Percentiles rank a stretch among this genome's conserved stretches.
phyloP scores from a whole-genome alignment of 192 early-diverging fungal species.

The Spizellomyces punctatus region DNA sequence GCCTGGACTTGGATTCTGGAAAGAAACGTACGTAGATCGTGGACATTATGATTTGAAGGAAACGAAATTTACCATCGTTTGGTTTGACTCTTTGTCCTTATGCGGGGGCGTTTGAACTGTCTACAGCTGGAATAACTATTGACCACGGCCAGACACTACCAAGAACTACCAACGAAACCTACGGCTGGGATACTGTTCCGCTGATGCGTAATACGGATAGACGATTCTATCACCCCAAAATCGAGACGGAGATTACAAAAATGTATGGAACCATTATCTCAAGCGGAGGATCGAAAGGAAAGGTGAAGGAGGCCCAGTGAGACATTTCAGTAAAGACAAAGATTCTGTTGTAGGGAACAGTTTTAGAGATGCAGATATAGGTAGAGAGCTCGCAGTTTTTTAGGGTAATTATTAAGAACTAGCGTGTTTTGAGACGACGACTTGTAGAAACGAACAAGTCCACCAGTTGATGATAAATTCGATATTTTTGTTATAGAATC shows the following conservation, averaged over 20 bases:
- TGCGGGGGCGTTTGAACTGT: background rate
- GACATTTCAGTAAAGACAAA: too few relatives aligned
- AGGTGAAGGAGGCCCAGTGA: conserved; percentile 10
- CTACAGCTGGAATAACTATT: background rate
- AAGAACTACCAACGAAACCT: conserved; percentile 29
- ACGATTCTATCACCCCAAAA: conserved; percentile 43
- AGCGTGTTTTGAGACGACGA: too few relatives aligned
- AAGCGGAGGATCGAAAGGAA: background rate
- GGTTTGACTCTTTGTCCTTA: background rate
- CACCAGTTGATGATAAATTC: too few relatives aligned
- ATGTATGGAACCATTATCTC: conserved; percentile 32
- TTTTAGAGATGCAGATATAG: too few relatives aligned
- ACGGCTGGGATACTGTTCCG: conserved; percentile 45
- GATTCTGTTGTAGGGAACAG: too few relatives aligned
- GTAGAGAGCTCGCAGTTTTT: too few relatives aligned
- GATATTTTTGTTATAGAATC: too few relatives aligned
- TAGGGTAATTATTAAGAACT: too few relatives aligned
- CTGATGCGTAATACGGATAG: conserved; percentile 33
- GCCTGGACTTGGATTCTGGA: background rate
- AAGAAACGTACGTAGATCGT: too few relatives aligned
- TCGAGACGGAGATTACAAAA: conserved; percentile 46
- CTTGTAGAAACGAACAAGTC: too few relatives aligned
- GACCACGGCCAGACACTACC: conserved; percentile 1
- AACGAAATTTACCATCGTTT: too few relatives aligned
- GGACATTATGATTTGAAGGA: too few relatives aligned